These are phyloP conservation scores for Coemansia guatemalensis DNA, from an alignment of 192 early-diverging fungal species.

Conservation along the genomic window DNA sequence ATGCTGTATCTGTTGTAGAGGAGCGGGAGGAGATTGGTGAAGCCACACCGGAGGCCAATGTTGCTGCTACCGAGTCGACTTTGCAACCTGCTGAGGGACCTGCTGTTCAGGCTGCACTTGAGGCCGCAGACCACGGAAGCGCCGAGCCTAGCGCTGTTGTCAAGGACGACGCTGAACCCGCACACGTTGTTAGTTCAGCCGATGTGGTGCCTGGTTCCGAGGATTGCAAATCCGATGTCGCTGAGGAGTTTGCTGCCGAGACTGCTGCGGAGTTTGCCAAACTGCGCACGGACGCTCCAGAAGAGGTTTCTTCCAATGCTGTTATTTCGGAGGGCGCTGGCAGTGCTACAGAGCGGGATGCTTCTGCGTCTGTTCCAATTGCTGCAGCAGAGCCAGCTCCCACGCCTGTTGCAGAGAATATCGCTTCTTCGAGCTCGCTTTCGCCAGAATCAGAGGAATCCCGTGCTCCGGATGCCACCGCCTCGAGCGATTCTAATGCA, in stretches of 20 bases:
- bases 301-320: neutral
- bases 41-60: neutral
- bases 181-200: neutral
- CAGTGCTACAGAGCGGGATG: neutral
- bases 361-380: too few species aligned
- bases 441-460: too few species aligned
- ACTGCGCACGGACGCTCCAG: neutral
- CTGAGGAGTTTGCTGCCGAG: conserved; percentile 9
- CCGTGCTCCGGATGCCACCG: too few species aligned
- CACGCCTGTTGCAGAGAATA: neutral
- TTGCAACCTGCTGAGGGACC: neutral
- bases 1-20: conserved; percentile 3
- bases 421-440: too few species aligned
- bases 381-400: neutral
- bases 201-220: neutral
- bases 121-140: neutral
- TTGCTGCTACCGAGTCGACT: neutral
- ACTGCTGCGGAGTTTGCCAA: neutral
- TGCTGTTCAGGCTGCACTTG: conserved; percentile 8
- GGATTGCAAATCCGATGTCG: neutral
- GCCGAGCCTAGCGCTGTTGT: neutral
- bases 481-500: too few species aligned
- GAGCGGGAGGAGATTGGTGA: neutral
- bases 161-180: neutral
- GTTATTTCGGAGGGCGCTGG: neutral